Conservation (phyloP, 805 yeast genomes). For the Blastobotrys americana region DNA sequence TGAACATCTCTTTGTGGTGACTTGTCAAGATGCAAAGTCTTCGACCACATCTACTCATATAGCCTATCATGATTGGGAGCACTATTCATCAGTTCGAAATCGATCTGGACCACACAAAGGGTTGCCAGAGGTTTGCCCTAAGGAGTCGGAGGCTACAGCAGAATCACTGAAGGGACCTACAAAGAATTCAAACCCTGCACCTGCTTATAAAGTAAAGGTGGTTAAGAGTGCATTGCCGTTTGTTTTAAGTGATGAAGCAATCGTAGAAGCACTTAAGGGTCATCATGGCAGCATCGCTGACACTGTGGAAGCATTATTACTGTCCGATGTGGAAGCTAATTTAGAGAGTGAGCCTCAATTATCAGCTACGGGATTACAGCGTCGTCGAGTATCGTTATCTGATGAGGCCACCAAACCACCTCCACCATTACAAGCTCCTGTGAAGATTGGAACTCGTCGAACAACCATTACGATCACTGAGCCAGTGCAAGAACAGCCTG, state of each 20-base stretch:
- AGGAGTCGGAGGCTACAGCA: slow-evolving; percentile 1
- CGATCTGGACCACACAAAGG: slow-evolving; percentile 34
- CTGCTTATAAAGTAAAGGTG: slow-evolving; percentile 28
- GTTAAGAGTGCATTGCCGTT: slow-evolving; percentile 23
- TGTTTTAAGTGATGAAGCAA: slow-evolving; percentile 18
- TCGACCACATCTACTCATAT: slow-evolving; percentile 24
- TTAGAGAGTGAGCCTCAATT: neutral
- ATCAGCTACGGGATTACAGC: neutral
- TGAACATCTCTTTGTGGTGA: slow-evolving; percentile 32
- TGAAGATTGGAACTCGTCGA: neutral
- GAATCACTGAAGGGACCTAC: neutral
- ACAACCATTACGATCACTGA: neutral
- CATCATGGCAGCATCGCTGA: slow-evolving; percentile 24
- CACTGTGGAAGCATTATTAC: slow-evolving; percentile 26
- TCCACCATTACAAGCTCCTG: neutral
- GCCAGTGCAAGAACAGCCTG: neutral
- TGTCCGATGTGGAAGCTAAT: slow-evolving; percentile 12
- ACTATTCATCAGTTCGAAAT: slow-evolving; percentile 36
- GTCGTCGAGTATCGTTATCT: neutral
- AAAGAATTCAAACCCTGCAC: slow-evolving; percentile 10
- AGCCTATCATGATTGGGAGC: slow-evolving; percentile 40
- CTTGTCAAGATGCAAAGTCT: slow-evolving; percentile 15
- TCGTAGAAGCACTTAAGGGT: slow-evolving; percentile 10
- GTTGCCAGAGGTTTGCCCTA: slow-evolving; percentile 15
- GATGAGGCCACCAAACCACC: neutral